These are phyloP conservation scores for Talaromyces stipitatus DNA, from an alignment of 495 filamentous ascomycete genomes.

Conservation along the genomic window DNA sequence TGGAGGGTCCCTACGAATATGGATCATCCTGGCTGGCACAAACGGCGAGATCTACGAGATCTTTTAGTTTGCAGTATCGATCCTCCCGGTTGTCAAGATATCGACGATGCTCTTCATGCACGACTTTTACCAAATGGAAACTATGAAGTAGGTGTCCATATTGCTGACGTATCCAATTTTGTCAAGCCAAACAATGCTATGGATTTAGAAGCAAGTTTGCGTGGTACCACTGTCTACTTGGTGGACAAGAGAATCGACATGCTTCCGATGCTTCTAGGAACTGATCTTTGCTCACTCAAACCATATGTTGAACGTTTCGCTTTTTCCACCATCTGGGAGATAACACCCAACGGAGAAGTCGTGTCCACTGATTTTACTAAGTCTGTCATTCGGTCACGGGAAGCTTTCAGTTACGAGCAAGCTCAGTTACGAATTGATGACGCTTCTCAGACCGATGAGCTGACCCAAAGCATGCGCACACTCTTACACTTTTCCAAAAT, in stretches of 20 bases:
- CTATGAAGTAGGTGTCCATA: constrained; percentile 95
- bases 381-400: constrained; percentile 94
- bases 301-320: constrained; percentile 96
- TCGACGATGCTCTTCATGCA: constrained; percentile 94
- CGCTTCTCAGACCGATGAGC: constrained; percentile 69
- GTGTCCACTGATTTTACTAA: constrained; percentile 81
- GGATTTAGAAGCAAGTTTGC: constrained; percentile 87
- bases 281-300: constrained; percentile 93
- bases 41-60: constrained; percentile 72
- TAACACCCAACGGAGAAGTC: constrained; percentile 77
- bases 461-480: constrained; percentile 84
- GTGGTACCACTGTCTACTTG: constrained; percentile 94
- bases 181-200: constrained; percentile 96
- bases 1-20: constrained; percentile 79
- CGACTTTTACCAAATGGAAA: constrained; percentile 82
- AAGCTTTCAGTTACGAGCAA: constrained; percentile 96
- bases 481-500: constrained; percentile 87
- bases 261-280: constrained; percentile 91
- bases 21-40: constrained; percentile 77
- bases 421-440: constrained; percentile 93
- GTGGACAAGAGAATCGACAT: constrained; percentile 99
- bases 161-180: constrained; percentile 96
- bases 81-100: constrained; percentile 92
- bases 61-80: constrained; percentile 95
- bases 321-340: constrained; percentile 92